Conservation (phyloP, 2,329 filamentous ascomycete species). For the Myriosclerotinia scirpicola region DNA sequence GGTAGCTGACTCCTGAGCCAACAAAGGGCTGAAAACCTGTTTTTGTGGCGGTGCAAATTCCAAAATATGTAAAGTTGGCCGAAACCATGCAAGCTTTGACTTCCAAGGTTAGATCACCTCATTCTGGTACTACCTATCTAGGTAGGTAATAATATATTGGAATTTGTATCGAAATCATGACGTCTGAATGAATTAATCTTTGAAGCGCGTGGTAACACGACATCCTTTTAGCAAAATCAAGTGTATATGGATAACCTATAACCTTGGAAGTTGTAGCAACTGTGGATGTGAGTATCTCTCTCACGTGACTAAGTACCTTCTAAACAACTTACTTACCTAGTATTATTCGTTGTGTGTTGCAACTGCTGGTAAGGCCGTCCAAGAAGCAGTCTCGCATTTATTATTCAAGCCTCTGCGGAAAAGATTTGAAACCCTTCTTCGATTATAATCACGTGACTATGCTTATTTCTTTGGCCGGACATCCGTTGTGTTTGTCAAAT, state of each 20-base stretch:
- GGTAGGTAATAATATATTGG: too few species aligned
- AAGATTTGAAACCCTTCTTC: too few species aligned
- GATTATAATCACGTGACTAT: too few species aligned
- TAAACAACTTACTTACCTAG: not conserved
- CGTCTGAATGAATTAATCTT: not conserved
- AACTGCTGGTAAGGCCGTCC: not conserved
- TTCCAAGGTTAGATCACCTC: not conserved
- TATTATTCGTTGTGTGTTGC: too few species aligned
- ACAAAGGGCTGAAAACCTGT: not conserved
- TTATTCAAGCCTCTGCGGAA: too few species aligned
- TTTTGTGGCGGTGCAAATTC: conserved; percentile 13
- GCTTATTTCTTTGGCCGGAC: too few species aligned
- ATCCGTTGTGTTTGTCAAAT: too few species aligned
- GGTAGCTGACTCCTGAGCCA: not conserved
- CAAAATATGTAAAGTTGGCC: not conserved
- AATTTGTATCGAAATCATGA: conserved; percentile 3
- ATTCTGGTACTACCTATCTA: not conserved
- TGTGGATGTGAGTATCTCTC: too few species aligned
- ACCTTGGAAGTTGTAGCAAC: too few species aligned
- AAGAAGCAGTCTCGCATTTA: not conserved
- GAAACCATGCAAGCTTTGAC: not conserved
- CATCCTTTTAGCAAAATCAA: not conserved
- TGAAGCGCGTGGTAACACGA: not conserved
- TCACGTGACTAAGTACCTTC: not conserved
- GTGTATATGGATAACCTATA: too few species aligned